Evolutionary conservation across 177 flowering plant species (phyloP).

Genomic region (Vitis hybrid): DNA sequence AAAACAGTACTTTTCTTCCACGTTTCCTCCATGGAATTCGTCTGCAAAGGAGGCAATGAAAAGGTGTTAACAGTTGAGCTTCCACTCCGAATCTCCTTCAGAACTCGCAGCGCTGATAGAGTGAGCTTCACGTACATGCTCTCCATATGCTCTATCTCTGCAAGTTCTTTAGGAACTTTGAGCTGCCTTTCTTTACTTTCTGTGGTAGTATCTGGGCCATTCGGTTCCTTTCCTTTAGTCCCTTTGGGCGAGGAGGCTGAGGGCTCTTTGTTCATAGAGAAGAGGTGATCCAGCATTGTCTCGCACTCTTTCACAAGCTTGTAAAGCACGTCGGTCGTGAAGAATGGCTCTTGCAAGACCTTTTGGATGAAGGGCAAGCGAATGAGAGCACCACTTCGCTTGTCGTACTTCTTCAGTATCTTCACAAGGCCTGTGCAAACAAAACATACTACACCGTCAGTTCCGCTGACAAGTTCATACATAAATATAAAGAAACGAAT

Average conservation of each 20-base stretch:
- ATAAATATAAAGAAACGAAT: too few species aligned
- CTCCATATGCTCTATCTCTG: conserved; percentile 54
- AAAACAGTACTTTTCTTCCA: conserved; percentile 35
- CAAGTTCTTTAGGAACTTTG: conserved; percentile 37
- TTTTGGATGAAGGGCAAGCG: conserved; percentile 48
- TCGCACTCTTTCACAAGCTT: conserved; percentile 59
- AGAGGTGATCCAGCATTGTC: conserved; percentile 39
- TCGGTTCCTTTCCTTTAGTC: conserved; percentile 6
- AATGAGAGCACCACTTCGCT: conserved; percentile 43
- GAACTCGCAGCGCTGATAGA: conserved; percentile 43
- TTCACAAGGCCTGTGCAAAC: conserved; percentile 42
- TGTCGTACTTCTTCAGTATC: conserved; percentile 57
- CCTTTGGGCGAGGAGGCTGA: conserved; percentile 12
- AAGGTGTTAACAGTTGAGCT: conserved; percentile 64
- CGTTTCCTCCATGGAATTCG: conserved; percentile 26
- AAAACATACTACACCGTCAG: not conserved
- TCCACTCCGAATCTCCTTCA: conserved; percentile 58
- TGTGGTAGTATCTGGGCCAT: conserved; percentile 2
- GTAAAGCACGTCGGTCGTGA: conserved; percentile 42
- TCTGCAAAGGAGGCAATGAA: conserved; percentile 61
- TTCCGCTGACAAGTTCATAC: too few species aligned
- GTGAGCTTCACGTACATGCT: conserved; percentile 47
- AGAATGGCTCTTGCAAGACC: conserved; percentile 53
- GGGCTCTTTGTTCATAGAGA: conserved; percentile 23
- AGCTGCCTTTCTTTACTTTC: conserved; percentile 9